Evolutionary conservation across 164 flowering plant genomes (phyloP), one percentile per base, ranked within the genome.

Genomic region (Piper betle): DNA sequence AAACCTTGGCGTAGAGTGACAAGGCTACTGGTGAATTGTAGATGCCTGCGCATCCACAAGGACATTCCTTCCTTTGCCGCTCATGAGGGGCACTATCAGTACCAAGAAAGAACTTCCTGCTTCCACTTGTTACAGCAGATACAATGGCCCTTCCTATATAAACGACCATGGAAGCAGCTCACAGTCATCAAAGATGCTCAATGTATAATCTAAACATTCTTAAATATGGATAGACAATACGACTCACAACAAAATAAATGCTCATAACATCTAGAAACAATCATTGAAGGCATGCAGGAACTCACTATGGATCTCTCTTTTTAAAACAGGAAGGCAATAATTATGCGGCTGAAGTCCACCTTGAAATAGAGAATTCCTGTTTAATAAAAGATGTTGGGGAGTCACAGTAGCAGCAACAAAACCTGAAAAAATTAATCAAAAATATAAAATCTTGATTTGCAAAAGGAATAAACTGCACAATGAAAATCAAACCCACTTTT

Each of bases 21-120:
- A 94, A 66, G 25, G 99, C 95, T 58, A 90, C 88, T 33, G 96
- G 91, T 19, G 99, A 83, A 73, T 75, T 94, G 66, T 80, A 94
- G 66, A 91, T 84, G 55, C 97, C 99, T 43, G 99, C 99, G 79
- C 97, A 94, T 60, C 99, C 97, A 71, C 93, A 91, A 38, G 95
- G 53, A 61, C 82, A 70, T 75, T 94, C 99, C 68, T 94, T 94
- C 20, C 69, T 74, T 59, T 63, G 64, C 74, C 79, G 82, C 68
- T 91, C 99, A 74, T 94, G 99, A 41, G 99, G 99, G 66, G 97
- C 99, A 77, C 97, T 94, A 71, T 94, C 99, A 69, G 99, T 94
- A 67, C 97, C 99, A 50, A 88, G 91, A 71, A 94, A 94, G 66
- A 86, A 91, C 40, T 65, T 74, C 67, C 74, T 88, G 66, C 82